Evolutionary conservation across 768 basidiomycete genomes (phyloP).

Genomic region (Leucocoprinus sp.): DNA sequence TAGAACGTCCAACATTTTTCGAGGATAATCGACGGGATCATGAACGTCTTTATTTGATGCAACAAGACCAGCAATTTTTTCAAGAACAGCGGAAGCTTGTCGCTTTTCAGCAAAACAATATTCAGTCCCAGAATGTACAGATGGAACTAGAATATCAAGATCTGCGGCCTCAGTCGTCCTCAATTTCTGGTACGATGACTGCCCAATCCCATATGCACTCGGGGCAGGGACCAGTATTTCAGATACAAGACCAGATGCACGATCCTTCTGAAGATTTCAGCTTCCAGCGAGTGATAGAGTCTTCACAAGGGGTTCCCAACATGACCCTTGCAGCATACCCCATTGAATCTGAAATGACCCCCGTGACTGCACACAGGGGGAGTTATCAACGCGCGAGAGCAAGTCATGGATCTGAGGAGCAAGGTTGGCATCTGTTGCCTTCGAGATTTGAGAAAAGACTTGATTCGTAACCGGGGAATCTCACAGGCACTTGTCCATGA

Average conservation of each 20-base stretch:
- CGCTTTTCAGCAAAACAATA: conserved; percentile 1
- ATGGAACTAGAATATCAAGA: not conserved
- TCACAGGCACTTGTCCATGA: not conserved
- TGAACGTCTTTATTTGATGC: not conserved
- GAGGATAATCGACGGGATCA: not conserved
- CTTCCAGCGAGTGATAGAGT: not conserved
- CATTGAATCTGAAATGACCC: not conserved
- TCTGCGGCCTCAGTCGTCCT: not conserved
- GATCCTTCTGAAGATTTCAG: not conserved
- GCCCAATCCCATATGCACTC: not conserved
- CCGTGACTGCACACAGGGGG: not conserved
- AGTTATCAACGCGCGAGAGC: not conserved
- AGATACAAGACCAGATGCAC: not conserved
- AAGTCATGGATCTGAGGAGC: not conserved
- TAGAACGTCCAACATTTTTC: not conserved
- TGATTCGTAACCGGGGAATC: not conserved
- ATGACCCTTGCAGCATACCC: not conserved
- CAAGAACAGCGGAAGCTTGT: conserved; percentile 2
- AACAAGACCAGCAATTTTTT: not conserved
- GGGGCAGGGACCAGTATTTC: not conserved
- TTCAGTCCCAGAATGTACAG: not conserved
- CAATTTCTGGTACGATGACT: not conserved
- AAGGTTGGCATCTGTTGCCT: conserved; percentile 4
- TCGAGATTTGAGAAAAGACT: conserved; percentile 3
- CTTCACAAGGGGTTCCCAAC: not conserved